phyloP scores from a whole-genome alignment of 192 early-diverging fungal species.

The Coemansia erecta region DNA sequence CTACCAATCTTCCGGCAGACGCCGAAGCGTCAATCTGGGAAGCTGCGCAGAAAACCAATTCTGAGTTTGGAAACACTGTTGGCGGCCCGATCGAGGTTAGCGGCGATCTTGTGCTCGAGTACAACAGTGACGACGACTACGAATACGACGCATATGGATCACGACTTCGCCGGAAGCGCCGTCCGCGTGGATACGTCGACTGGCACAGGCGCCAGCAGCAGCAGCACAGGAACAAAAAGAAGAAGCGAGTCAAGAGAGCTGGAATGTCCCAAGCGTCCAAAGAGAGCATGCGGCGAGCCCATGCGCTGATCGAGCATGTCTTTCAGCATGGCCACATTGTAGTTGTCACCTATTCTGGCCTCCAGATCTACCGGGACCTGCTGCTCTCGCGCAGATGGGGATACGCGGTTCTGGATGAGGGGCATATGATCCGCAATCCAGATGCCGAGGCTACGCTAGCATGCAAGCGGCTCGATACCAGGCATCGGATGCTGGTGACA shows the following conservation, averaged over 20 bases:
- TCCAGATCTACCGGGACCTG: constrained; percentile 67
- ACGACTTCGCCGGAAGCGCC: constrained; percentile 46
- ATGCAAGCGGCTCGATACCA: constrained; percentile 70
- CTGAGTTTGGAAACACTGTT: constrained; percentile 9
- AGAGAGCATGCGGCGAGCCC: constrained; percentile 24
- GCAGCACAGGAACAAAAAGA: constrained; percentile 8
- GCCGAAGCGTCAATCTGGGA: constrained; percentile 14
- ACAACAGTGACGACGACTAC: constrained; percentile 47
- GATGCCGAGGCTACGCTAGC: constrained; percentile 79
- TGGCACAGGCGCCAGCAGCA: constrained; percentile 34
- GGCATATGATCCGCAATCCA: constrained; percentile 95
- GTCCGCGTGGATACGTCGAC: constrained; percentile 35
- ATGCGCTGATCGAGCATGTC: constrained; percentile 32
- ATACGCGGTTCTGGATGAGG: constrained; percentile 90
- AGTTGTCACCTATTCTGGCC: constrained; percentile 82
- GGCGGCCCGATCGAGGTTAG: background rate
- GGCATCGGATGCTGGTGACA: constrained; percentile 71
- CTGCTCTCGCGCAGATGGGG: constrained; percentile 78
- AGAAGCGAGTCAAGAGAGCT: background rate
- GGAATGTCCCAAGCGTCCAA: constrained; percentile 9
- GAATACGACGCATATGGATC: constrained; percentile 51
- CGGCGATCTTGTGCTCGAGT: background rate
- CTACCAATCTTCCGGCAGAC: background rate
- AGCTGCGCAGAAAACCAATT: constrained; percentile 4
- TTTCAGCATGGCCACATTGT: constrained; percentile 69